These are phyloP conservation scores for Chlorella sp. DNA, from an alignment of 139 green algal species.

Conservation along the genomic window DNA sequence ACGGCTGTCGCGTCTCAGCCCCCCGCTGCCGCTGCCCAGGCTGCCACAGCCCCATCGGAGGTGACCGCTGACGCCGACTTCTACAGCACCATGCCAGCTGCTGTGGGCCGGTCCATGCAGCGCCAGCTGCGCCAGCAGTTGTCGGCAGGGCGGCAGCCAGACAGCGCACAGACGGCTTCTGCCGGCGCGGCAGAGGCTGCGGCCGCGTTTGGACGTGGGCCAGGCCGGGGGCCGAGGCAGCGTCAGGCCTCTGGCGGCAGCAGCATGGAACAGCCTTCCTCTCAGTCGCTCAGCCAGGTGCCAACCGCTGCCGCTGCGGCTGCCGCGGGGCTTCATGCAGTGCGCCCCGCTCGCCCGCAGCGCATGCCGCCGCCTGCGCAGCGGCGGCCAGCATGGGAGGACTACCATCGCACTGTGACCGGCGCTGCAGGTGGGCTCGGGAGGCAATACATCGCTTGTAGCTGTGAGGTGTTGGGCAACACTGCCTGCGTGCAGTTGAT, in stretches of 20 bases:
- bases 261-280: background rate
- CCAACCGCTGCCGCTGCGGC: background rate
- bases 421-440: conserved; percentile 12
- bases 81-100: conserved; percentile 36
- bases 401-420: conserved; percentile 27
- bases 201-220: background rate
- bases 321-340: background rate
- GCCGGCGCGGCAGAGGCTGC: background rate
- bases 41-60: too few relatives aligned
- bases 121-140: conserved; percentile 5
- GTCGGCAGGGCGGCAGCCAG: background rate
- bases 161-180: background rate
- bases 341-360: background rate
- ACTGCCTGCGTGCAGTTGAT: background rate
- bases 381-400: background rate
- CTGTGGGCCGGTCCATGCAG: conserved; percentile 17
- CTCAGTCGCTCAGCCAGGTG: background rate
- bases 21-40: too few relatives aligned
- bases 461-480: too few relatives aligned
- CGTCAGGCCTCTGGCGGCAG: background rate
- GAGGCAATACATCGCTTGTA: too few relatives aligned
- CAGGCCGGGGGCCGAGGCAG: background rate
- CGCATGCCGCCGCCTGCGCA: background rate
- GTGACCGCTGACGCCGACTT: background rate
- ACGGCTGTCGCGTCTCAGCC: background rate